Percentiles rank a stretch among this genome's conserved stretches.
These are phyloP conservation scores for Diutina rugosa DNA, from an alignment of 1,139 yeast species.

Conservation along the genomic window DNA sequence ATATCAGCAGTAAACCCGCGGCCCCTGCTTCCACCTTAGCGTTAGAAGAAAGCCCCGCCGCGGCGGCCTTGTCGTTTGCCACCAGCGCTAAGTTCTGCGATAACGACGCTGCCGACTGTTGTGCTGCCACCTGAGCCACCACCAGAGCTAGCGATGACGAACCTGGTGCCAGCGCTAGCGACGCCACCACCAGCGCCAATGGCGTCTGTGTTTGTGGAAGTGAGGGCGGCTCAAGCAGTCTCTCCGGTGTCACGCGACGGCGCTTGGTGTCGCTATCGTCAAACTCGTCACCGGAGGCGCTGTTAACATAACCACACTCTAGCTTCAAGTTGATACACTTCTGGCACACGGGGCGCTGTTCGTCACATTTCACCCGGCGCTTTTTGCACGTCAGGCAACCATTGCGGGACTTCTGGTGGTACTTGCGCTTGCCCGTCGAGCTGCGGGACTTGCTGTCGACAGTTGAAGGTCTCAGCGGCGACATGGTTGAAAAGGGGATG, in stretches of 20 bases:
- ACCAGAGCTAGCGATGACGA: not conserved
- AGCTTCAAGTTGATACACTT: conserved; percentile 39
- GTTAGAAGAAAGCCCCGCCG: not conserved
- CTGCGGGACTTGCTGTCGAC: not conserved
- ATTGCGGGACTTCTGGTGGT: conserved; percentile 62
- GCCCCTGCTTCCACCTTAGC: not conserved
- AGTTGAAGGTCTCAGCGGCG: not conserved
- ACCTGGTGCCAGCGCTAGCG: not conserved
- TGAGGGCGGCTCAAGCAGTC: not conserved
- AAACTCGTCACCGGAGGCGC: conserved; percentile 7
- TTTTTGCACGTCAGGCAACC: conserved; percentile 2
- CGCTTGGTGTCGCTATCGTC: not conserved
- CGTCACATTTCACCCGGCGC: conserved; percentile 3
- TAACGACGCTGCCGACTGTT: no score
- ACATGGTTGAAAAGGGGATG: not conserved
- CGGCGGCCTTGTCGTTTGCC: not conserved
- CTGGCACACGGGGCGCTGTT: not conserved
- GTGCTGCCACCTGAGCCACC: no score
- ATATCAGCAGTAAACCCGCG: not conserved
- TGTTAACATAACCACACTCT: conserved; percentile 45
- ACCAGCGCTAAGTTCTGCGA: no score
- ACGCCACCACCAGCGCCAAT: not conserved
- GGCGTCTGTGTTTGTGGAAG: not conserved
- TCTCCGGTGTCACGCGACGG: not conserved
- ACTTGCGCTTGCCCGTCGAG: conserved; percentile 36